Evolutionary conservation across 306 rosid genomes (phyloP), one percentile per base, ranked within the genome.

Genomic region (Malus sylvestris): DNA sequence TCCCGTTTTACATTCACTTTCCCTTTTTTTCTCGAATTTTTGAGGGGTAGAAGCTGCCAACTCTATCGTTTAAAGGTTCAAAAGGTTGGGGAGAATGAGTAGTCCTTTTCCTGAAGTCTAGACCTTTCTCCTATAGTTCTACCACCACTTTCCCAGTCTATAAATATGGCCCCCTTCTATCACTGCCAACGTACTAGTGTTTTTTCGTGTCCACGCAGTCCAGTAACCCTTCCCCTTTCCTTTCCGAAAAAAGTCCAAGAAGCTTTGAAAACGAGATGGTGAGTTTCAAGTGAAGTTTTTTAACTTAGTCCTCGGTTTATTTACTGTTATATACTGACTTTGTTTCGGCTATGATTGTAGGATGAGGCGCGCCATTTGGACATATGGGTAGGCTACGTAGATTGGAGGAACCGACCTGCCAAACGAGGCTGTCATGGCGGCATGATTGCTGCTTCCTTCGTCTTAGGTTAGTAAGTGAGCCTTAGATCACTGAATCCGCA

Each of bases 391-490:
- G 94, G 94, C 46, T 91, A 89, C 76, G 91, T 88, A n/a, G 90
- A 89, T 83, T 91, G 94, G 92, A 89, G 81, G 87, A 88, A 86
- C 85, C 88, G 78, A 75, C 97, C 94, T 58, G 91, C 94, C 76
- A 67, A 79, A 25, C 86, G 44, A 83, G 91, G 92, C 67, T 70
- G 71, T 33, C 92, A 89, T 76, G 94, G 97, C 42, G 97, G 94
- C 86, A 89, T 88, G 86, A 81, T 82, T 67, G 94, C 97, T 46
- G 95, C 95, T 20, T 88, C 91, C 68, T 91, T 88, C 72, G 90
- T 89, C 78, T 79, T 91, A 67, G 89, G 97, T 91, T 68, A 84
- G 87, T 82, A 59, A n/a, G 20, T 16, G 2, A 38, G 27, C 51
- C 73, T 59, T 52, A 27, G 20, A 20, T 35, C 79, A 52, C 22